phyloP scores from a whole-genome alignment of 352 stramenopile genomes.

The Phytophthora citricola region DNA sequence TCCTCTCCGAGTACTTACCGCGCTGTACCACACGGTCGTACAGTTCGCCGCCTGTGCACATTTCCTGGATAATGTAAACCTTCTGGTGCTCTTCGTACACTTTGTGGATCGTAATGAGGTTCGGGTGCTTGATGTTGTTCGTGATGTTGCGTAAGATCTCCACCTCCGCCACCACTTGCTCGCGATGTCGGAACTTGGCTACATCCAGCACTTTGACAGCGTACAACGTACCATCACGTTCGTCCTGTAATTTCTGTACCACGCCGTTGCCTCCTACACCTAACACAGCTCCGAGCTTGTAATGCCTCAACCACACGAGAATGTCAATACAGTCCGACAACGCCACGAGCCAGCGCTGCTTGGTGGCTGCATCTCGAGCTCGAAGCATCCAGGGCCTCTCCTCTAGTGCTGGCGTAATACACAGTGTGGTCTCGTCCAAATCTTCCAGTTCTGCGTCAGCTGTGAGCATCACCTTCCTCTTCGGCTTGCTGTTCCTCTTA shows the following conservation, averaged over 20 bases:
- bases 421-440: conserved; percentile 63
- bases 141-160: conserved; percentile 86
- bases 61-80: conserved; percentile 81
- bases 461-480: conserved; percentile 65
- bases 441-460: conserved; percentile 61
- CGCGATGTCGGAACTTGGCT: conserved; percentile 78
- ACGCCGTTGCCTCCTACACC: conserved; percentile 80
- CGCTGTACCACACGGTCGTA: conserved; percentile 78
- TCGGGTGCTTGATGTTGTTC: conserved; percentile 80
- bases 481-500: conserved; percentile 38
- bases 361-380: conserved; percentile 52
- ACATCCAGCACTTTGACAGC: conserved; percentile 83
- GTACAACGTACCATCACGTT: conserved; percentile 55
- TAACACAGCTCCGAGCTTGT: conserved; percentile 65
- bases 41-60: conserved; percentile 76
- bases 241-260: conserved; percentile 71
- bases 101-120: conserved; percentile 83
- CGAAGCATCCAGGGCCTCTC: conserved; percentile 76
- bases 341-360: conserved; percentile 69
- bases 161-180: conserved; percentile 72
- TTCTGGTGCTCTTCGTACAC: conserved; percentile 86
- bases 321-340: conserved; percentile 84
- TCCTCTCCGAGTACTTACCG: conserved; percentile 73
- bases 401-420: conserved; percentile 49
- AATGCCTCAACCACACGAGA: conserved; percentile 76